phyloP scores from a whole-genome alignment of 805 yeast genomes.

The Lipomyces mesembrius region DNA sequence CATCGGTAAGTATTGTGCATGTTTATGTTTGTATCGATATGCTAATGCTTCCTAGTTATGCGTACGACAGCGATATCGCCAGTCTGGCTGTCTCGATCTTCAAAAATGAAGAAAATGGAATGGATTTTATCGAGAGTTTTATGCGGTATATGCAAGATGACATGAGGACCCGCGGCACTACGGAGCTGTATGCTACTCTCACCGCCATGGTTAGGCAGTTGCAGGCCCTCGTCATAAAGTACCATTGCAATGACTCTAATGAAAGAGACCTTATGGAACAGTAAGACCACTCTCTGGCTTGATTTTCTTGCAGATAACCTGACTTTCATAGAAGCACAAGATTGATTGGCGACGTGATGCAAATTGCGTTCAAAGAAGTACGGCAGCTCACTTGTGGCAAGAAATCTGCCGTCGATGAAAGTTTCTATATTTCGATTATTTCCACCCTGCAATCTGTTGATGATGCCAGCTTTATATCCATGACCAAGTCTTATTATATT shows the following conservation, averaged over 20 bases:
- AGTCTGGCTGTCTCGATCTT: not conserved
- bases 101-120: not conserved
- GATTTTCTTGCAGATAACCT: not conserved
- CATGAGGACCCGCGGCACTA: not conserved
- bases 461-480: not conserved
- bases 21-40: not conserved
- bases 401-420: not conserved
- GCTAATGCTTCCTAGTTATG: not conserved
- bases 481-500: not conserved
- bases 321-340: not conserved
- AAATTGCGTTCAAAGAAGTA: not conserved
- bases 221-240: not conserved
- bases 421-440: not conserved
- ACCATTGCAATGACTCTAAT: not conserved
- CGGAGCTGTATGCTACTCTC: not conserved
- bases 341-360: not conserved
- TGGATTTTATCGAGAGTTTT: not conserved
- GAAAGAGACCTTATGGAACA: not conserved
- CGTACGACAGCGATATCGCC: slow-evolving; percentile 1
- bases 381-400: not conserved
- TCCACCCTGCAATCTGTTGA: not conserved
- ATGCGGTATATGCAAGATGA: not conserved
- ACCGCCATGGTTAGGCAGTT: not conserved
- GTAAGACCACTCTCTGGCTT: not conserved
- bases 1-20: not conserved